Percentiles rank a stretch among this genome's conserved stretches.
Conservation (phyloP, 176 grass and related monocot genomes). For the Otatea glauca region DNA sequence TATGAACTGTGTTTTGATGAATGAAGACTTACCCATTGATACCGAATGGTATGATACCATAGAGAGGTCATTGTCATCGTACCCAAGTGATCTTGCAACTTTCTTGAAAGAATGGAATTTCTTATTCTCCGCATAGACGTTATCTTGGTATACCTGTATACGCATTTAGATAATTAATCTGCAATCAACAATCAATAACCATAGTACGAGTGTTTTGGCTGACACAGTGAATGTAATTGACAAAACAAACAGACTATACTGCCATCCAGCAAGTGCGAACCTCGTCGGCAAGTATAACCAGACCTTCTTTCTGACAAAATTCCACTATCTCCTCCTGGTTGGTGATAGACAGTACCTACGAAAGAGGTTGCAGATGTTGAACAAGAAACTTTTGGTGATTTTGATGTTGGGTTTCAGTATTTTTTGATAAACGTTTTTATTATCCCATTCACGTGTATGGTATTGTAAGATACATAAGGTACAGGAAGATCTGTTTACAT, state of each 20-base stretch:
- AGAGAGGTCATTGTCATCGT: slow-evolving; percentile 46
- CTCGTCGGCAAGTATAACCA: slow-evolving; percentile 85
- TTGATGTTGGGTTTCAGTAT: not conserved
- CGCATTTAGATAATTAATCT: not conserved
- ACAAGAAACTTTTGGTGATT: slow-evolving; percentile 10
- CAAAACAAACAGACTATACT: not conserved
- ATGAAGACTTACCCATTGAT: slow-evolving; percentile 63
- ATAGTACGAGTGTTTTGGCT: not conserved
- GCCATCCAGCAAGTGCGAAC: slow-evolving; percentile 15
- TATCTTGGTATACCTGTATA: slow-evolving; percentile 76
- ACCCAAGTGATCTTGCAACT: slow-evolving; percentile 70
- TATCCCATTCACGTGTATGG: not conserved
- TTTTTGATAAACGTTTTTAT: not conserved
- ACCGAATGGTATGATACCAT: slow-evolving; percentile 69
- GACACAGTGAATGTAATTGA: not conserved
- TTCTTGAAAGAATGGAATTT: slow-evolving; percentile 77
- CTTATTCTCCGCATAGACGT: slow-evolving; percentile 61
- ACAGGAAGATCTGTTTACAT: not conserved
- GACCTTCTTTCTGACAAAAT: slow-evolving; percentile 65
- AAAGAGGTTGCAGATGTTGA: slow-evolving; percentile 10
- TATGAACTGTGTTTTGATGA: not conserved
- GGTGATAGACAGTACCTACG: slow-evolving; percentile 56
- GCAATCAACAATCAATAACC: not conserved
- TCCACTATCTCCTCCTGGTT: slow-evolving; percentile 76
- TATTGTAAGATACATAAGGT: not conserved